Evolutionary conservation across 441 rosid genomes (phyloP).

Genomic region (Sinapis alba): DNA sequence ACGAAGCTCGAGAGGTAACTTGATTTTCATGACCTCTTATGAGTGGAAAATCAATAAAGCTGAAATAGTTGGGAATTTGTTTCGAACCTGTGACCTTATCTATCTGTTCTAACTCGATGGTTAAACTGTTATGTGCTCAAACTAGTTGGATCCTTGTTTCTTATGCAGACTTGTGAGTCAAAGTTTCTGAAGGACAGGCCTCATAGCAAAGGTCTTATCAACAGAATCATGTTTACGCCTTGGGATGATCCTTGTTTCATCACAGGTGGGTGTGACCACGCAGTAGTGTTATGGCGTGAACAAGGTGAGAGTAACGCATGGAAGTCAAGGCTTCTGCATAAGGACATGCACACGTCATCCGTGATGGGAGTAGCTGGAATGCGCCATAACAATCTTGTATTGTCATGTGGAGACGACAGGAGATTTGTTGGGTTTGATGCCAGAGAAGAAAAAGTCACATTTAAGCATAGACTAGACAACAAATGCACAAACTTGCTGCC

Average conservation of each 20-base stretch:
- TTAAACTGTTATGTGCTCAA: not conserved
- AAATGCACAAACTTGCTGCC: slow-evolving; percentile 93
- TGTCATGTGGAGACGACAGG: slow-evolving; percentile 89
- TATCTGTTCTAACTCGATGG: slow-evolving; percentile 27
- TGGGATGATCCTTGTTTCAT: slow-evolving; percentile 78
- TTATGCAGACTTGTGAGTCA: slow-evolving; percentile 61
- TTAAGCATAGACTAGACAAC: slow-evolving; percentile 76
- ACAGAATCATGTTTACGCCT: slow-evolving; percentile 78
- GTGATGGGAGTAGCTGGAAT: slow-evolving; percentile 95
- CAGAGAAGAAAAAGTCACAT: slow-evolving; percentile 58
- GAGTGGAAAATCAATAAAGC: not conserved
- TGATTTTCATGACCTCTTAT: not conserved
- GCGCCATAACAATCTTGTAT: slow-evolving; percentile 69
- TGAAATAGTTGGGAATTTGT: slow-evolving; percentile 1
- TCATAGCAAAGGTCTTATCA: slow-evolving; percentile 83
- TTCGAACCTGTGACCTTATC: not conserved
- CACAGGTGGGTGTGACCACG: slow-evolving; percentile 94
- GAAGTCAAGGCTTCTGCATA: slow-evolving; percentile 71
- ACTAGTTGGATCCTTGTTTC: not conserved
- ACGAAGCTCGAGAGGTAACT: slow-evolving; percentile 67
- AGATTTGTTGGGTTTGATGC: slow-evolving; percentile 80
- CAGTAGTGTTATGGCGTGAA: slow-evolving; percentile 82
- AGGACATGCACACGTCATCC: slow-evolving; percentile 78
- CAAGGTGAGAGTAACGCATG: slow-evolving; percentile 53
- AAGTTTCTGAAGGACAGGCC: slow-evolving; percentile 73